Base-by-base conservation (phyloP, 2,329 filamentous ascomycete genomes). In the Xylaria digitata region DNA sequence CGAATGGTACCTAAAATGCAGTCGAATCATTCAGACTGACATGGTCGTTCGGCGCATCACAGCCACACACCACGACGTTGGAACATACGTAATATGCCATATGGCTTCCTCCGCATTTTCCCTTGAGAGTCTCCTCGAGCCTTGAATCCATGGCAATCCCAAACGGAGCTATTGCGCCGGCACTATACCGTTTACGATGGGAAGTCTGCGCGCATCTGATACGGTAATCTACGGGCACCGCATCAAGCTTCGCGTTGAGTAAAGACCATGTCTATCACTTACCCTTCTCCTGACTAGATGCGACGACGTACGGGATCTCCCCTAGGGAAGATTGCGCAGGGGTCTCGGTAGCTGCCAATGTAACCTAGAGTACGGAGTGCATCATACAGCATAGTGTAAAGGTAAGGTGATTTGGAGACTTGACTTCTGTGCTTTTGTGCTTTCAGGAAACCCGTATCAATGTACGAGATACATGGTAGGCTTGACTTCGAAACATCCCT, bases 51-150 rank as follows among this genome's bases (percentile, higher is more conserved):
- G 19, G 50, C 50, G 34, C 42, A 56, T 60, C 55, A 23, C 50
- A 58, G 52, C 52, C 45, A 56, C 26, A 59, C 21, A 40, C 37
- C 54, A 49, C 42, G 42, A 37, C 19, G 19, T 49, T 60, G 32
- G n/a, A 46, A 13, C 43, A 30, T n/a, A 46, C 23, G 30, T 45
- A 21, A 4, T 26, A 13, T 43, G 56, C 7, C 52, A 17, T 19
- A 23, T 54, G 52, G 52, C 6, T 23, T 62, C 63, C 61, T 68
- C 66, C 66, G 59, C 63, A 57, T 43, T 66, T 52, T 53, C 53
- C 57, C 58, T 63, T 50, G 3, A 42, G 43, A 52, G 13, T 52
- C 43, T 32, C 52, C 19, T 46, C 15, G 13, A 8, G 21, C n/a
- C 26, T 60, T 15, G 34, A 32, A 21, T 57, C 66, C 48, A 57